Base-by-base conservation (phyloP, 2,329 filamentous ascomycete genomes). In the Botrytis fragariae region DNA sequence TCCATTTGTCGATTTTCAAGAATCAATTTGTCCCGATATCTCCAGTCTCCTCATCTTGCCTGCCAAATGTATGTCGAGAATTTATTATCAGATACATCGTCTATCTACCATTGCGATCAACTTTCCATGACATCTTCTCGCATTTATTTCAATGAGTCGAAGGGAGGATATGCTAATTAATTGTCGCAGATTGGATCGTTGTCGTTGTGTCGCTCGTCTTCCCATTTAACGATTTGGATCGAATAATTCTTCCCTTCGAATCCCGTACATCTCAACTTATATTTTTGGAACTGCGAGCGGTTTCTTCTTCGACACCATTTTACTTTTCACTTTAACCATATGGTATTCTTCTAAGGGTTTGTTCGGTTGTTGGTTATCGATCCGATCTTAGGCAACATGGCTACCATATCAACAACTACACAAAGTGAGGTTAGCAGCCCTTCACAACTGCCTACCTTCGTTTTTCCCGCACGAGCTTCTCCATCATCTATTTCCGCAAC, bases 361-460 rank as follows among this genome's bases (percentile, higher is more conserved):
- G 57, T 61, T 48, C 39, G 35, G 62, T 74, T 64, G 65, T 69
- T 73, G 72, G 54, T 64, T 54, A 72, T 73, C 73, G 68, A 51
- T 54, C 51, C 39, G 44, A 25, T 44, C 44, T 71, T 69, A 65
- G 44, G 60, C 51, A 74, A 48, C 68, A 74, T 74, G 73, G 51
- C 72, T 61, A 67, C 74, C 60, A 69, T 69, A 44, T 54, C 67
- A 44, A 44, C 69, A 72, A 60, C 69, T 25, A 42, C 69, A 42
- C 69, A 44, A 61, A 59, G 39, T 42, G 72, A 71, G 67, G 32
- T 73, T 25, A 44, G 37, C 72, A 65, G 39, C 32, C 76, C 77
- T 65, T 71, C 75, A 29, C 77, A 76, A 9, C 75, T 78, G 18
- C 78, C 78, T n/a, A 75, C 74, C 57, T 79, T 79, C 71, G 75